phyloP scores from a whole-genome alignment of 768 basidiomycete genomes.

The Chalciporus chontae region DNA sequence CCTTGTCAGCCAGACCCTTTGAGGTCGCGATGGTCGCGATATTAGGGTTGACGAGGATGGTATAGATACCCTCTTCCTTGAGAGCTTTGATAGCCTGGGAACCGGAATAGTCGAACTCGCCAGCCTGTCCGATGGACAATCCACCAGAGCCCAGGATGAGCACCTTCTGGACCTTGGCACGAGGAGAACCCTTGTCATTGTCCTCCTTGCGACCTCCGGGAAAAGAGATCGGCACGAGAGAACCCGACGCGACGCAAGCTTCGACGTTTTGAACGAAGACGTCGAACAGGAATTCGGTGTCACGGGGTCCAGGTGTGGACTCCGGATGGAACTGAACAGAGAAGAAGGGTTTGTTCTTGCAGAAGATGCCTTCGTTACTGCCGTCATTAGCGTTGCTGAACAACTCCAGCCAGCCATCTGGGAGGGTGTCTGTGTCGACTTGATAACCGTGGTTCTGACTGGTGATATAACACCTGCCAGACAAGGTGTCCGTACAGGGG shows the following conservation, averaged over 20 bases:
- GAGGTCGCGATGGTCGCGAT: constrained; percentile 98
- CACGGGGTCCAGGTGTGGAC: constrained; percentile 92
- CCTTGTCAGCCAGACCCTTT: constrained; percentile 97
- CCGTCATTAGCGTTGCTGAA: constrained; percentile 97
- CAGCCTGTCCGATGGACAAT: constrained; percentile 96
- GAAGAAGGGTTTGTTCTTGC: constrained; percentile 89
- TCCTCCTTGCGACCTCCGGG: constrained; percentile 81
- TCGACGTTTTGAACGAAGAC: constrained; percentile 89
- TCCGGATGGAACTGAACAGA: constrained; percentile 99
- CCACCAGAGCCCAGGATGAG: constrained; percentile 97
- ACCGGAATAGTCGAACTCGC: constrained; percentile 99
- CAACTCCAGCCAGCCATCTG: constrained; percentile 85
- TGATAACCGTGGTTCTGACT: constrained; percentile 99
- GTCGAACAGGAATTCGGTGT: constrained; percentile 98
- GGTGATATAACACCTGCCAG: constrained; percentile 97
- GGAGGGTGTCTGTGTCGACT: constrained; percentile 79
- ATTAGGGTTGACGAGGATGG: constrained; percentile 97
- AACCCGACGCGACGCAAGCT: constrained; percentile 61
- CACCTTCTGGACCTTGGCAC: constrained; percentile 84
- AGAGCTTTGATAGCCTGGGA: constrained; percentile 99
- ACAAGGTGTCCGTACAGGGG: constrained; percentile 91
- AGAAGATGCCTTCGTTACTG: constrained; percentile 97
- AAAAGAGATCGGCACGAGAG: constrained; percentile 57
- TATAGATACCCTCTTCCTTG: constrained; percentile 99
- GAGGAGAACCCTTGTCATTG: constrained; percentile 70